Conservation (phyloP, 352 stramenopile species). For the Saprolegnia parasitica region DNA sequence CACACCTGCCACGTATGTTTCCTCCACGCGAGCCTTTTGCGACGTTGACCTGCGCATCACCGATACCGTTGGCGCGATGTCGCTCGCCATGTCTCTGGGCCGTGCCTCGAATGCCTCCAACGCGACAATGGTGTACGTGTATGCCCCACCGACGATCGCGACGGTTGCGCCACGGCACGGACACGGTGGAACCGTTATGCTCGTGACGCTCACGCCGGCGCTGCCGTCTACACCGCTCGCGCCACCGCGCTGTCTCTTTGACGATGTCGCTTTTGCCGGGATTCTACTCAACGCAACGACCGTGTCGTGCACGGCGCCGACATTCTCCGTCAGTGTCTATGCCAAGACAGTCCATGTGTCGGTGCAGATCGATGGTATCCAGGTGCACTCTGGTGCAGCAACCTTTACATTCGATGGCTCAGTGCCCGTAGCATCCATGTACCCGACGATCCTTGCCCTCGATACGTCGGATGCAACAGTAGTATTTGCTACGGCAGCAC, state of each 20-base stretch:
- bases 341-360: background rate
- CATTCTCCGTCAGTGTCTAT: background rate
- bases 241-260: background rate
- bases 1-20: constrained; percentile 12
- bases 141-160: background rate
- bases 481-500: background rate
- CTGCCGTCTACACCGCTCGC: background rate
- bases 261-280: background rate
- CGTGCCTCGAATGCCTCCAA: background rate
- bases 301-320: background rate
- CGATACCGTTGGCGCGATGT: background rate
- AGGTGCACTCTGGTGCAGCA: background rate
- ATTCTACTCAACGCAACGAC: background rate
- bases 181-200: background rate
- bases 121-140: background rate
- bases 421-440: background rate
- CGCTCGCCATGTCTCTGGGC: constrained; percentile 19
- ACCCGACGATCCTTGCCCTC: background rate
- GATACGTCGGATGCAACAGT: background rate
- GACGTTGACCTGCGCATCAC: background rate
- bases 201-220: background rate
- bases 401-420: background rate
- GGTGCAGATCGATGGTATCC: background rate
- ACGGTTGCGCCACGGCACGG: background rate
- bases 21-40: background rate